A percentile compares a stretch with the other conserved stretches of the same genome.
phyloP scores from a whole-genome alignment of 345 rosid genomes.

The Bruguiera sexangula region DNA sequence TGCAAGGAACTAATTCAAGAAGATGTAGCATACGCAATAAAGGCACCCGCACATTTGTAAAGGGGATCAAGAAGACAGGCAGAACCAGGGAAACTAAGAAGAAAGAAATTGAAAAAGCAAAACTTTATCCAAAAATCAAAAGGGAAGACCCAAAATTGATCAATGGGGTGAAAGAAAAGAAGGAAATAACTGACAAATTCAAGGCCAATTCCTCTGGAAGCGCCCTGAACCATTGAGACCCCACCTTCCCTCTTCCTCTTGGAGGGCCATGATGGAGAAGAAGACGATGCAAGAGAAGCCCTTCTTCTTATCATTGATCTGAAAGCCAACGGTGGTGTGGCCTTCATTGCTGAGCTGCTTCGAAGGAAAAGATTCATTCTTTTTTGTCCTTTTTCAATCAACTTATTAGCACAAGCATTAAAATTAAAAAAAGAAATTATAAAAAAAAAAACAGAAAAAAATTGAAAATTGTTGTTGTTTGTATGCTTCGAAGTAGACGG shows the following conservation, averaged over 20 bases:
- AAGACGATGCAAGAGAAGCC: conserved; percentile 13
- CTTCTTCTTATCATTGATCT: conserved; percentile 14
- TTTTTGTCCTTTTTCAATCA: not conserved
- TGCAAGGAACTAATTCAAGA: too few relatives aligned
- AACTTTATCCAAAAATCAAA: not conserved
- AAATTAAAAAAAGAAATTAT: too few relatives aligned
- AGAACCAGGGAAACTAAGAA: not conserved
- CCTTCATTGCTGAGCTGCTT: conserved; percentile 4
- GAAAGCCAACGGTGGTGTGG: conserved; percentile 2
- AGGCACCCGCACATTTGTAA: too few relatives aligned
- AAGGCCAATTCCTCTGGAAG: conserved; percentile 88
- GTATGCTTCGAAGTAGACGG: too few relatives aligned
- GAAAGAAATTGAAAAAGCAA: not conserved
- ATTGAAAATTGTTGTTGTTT: too few relatives aligned
- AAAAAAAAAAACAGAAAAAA: too few relatives aligned
- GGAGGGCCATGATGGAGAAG: conserved; percentile 28
- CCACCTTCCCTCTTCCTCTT: conserved; percentile 54
- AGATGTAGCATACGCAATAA: too few relatives aligned
- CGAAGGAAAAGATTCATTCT: conserved; percentile 16
- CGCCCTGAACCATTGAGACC: conserved; percentile 90
- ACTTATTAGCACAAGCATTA: too few relatives aligned
- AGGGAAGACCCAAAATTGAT: not conserved
- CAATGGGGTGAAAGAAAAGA: not conserved
- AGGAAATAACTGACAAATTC: conserved; percentile 60
- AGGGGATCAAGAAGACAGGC: too few relatives aligned